Evolutionary conservation across 225 moss, liverwort and hornwort genomes (phyloP), one percentile per base, ranked within the genome.

Genomic region (Neckera pumila): DNA sequence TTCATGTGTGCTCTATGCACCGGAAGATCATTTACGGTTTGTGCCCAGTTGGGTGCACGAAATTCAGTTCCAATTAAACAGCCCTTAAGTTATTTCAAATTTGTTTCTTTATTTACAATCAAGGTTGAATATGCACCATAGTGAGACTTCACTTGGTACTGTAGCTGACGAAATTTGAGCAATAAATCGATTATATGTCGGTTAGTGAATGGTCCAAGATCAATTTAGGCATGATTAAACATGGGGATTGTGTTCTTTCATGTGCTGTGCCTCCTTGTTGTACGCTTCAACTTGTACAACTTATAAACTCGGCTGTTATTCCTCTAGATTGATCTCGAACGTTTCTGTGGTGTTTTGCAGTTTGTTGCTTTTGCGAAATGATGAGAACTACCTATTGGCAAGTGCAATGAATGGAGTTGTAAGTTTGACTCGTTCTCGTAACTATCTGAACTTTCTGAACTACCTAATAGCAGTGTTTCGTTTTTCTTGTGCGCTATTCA

Each of bases 391-490:
- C 84, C 91, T 99, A 51, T 90, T 97, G 86, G 98, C 97, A 89
- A 99, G 97, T 92, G 94, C 96, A 82, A 96, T 99, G 97, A 96
- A 97, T 89, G 97, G 98, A 92, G 93, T 93, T 90, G 95, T 97
- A 92, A 91, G 93, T 88, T 64, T 38, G 62, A 84, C 64, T 83
- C 36, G 56, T 80, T 79, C 31, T 61, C 31, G 45, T 23, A 64
- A n/a, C 33, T 76, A 38, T 80, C 31, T 78, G 28, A 70, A 42
- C 49, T 85, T 17, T 57, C 79, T 57, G 79, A 79, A 40, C 26
- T 40, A 38, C 40, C 38, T 58, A 79, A 7, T 80, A 67, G 78
- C 69, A 23, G 22, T 63, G 45, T 84, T 81, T 70, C 40, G 56
- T 76, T 81, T 57, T 57, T 36, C 45, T 51, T 89, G 61, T 81